Base-by-base conservation (phyloP, 2,329 filamentous ascomycete genomes). In the Myriosclerotinia scirpicola region DNA sequence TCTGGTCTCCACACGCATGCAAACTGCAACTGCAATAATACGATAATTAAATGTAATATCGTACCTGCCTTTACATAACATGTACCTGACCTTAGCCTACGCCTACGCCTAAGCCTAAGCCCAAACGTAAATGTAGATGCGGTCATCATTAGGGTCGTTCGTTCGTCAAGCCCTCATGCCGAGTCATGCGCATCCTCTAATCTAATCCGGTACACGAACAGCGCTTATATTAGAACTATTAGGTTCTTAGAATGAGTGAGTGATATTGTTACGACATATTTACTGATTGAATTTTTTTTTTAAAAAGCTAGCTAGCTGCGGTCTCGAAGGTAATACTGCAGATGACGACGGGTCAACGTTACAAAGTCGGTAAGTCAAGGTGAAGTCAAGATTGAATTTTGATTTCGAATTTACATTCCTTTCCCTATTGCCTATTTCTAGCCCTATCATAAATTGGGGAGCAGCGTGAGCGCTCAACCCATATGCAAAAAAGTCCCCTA, bases 391-490 rank as follows among this genome's bases (percentile, higher is more conserved):
- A 34, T 59, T 15, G 5, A 6, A 36, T 22, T 15, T 15, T 20
- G 12, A 22, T 48, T 36, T 60, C 6, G 14, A 34, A 34, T 20
- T 48, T 56, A 48, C 17, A 60, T 48, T 60, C 30, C 20, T n/a
- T 14, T 52, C 5, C 22, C 5, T 26, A 26, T 50, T 22, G 42
- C 48, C 11, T 22, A 38, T 60, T 59, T 17, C 42, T 22, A n/a
- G 30, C 8, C 42, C 56, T 11, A 48, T 59, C n/a, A 30, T 17
- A 26, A 50, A 40, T 7, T n/a, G 44, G 58, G 58, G 58, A 61
- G 58, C 58, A 61, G 58, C 44, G 14, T 61, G 58, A 61, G 44
- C 44, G 44, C 58, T 61, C 44, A 61, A 61, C 58, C 58, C 58
- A 61, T 61, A 61, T 61, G n/a, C 58, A 50, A 61, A 40, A 9